These are phyloP conservation scores for Heliosperma pusillum DNA, from an alignment of 148 eudicot species.

Conservation along the genomic window DNA sequence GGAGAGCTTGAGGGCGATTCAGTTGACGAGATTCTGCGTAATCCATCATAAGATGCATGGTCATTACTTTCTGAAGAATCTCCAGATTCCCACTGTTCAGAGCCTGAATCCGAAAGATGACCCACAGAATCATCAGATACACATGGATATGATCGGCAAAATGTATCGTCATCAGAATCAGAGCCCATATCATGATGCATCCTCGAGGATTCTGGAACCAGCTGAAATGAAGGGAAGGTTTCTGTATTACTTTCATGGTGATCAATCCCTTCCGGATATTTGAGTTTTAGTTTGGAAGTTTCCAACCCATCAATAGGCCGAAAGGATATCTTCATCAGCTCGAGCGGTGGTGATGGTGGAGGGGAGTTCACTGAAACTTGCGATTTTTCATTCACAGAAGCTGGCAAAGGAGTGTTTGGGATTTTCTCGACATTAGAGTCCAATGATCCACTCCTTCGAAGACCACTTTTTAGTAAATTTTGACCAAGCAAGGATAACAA, in stretches of 20 bases:
- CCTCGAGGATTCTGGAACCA: conserved; percentile 64
- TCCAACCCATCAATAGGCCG: conserved; percentile 65
- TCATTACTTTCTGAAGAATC: conserved; percentile 47
- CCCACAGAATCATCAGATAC: conserved; percentile 61
- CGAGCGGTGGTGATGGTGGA: conserved; percentile 87
- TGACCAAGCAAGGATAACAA: conserved; percentile 47
- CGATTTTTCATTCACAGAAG: conserved; percentile 28
- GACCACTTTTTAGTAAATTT: conserved; percentile 51
- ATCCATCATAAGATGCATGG: conserved; percentile 47
- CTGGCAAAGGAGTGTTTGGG: conserved; percentile 25
- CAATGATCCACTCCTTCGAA: conserved; percentile 42
- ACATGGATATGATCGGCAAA: conserved; percentile 76
- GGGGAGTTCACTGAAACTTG: conserved; percentile 49
- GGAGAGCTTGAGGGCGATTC: conserved; percentile 61
- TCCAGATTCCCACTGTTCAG: conserved; percentile 84
- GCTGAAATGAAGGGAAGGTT: conserved; percentile 82
- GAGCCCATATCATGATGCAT: conserved; percentile 44
- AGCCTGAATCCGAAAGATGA: conserved; percentile 67
- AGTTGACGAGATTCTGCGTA: conserved; percentile 45
- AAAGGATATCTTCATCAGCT: conserved; percentile 90
- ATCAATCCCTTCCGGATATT: conserved; percentile 63
- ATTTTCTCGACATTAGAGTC: conserved; percentile 35
- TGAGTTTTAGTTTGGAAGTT: conserved; percentile 59
- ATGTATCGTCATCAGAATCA: conserved; percentile 91
- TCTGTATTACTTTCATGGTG: conserved; percentile 44